A percentile compares a stretch with the other conserved stretches of the same genome.
Conservation (phyloP, 1,284 basidiomycete species). For the Trichosporon sp. region DNA sequence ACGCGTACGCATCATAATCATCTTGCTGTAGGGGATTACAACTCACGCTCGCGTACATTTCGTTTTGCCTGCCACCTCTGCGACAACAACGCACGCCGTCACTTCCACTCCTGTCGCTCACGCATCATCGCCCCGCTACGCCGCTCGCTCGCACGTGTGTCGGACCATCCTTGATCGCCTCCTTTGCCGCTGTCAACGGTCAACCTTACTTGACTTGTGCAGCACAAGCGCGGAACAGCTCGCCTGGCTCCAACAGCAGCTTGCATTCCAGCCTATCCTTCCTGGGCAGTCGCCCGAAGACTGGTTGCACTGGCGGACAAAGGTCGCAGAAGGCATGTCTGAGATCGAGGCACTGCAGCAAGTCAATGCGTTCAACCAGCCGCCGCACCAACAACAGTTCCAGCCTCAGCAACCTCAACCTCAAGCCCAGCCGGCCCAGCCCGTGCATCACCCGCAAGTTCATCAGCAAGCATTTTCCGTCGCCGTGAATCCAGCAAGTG, state of each 20-base stretch:
- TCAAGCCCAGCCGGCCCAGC: neutral
- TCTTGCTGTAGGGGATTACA: conserved; percentile 1
- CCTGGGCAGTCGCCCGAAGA: conserved; percentile 21
- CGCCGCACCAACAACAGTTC: neutral
- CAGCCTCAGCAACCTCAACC: neutral
- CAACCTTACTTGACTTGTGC: neutral
- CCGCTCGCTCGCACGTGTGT: neutral
- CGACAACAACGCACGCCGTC: neutral
- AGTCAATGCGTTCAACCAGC: neutral
- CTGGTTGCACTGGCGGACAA: conserved; percentile 27
- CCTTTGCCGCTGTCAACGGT: neutral
- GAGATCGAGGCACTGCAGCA: conserved; percentile 20
- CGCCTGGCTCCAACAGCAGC: conserved; percentile 26
- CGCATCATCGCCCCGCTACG: neutral
- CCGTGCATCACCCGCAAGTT: neutral
- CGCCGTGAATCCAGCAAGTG: neutral
- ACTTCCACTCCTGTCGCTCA: neutral
- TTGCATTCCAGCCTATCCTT: conserved; percentile 15
- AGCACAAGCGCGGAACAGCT: conserved; percentile 16
- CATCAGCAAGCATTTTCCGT: neutral
- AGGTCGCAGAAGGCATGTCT: conserved; percentile 22
- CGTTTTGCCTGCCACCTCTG: neutral
- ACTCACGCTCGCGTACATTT: conserved; percentile 10
- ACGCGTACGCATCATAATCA: conserved; percentile 22
- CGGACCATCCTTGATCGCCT: neutral